These are phyloP conservation scores for Macadamia integrifolia DNA, from an alignment of 164 flowering plant genomes.

Conservation along the genomic window DNA sequence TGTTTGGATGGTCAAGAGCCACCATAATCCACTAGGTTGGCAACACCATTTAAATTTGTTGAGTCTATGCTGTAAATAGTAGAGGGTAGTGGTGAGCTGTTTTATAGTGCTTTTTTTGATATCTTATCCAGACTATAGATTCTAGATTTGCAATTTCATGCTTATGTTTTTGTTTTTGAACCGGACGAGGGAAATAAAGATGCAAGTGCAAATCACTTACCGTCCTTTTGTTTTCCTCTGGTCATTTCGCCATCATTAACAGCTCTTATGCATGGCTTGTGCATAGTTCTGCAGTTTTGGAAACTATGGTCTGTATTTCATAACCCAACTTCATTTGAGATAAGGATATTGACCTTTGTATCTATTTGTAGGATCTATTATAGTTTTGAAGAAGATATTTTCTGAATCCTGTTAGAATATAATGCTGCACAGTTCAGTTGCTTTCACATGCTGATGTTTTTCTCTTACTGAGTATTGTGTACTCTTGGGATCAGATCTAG, in stretches of 20 bases:
- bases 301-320: background rate
- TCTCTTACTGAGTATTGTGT: too few relatives aligned
- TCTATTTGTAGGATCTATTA: background rate
- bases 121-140: background rate
- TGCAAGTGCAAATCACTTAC: background rate
- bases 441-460: too few relatives aligned
- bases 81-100: constrained; percentile 9
- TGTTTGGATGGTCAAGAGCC: background rate
- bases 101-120: constrained; percentile 8
- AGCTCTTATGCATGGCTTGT: background rate
- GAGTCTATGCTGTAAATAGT: constrained; percentile 14
- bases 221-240: background rate
- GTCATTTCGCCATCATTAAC: background rate
- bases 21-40: background rate
- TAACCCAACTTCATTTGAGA: background rate
- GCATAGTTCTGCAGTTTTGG: background rate
- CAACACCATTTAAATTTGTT: background rate
- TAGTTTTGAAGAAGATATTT: too few relatives aligned
- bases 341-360: too few relatives aligned
- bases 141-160: constrained; percentile 1
- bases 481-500: too few relatives aligned
- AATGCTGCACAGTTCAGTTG: too few relatives aligned
- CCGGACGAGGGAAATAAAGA: too few relatives aligned
- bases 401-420: too few relatives aligned
- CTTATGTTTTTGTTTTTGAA: background rate